A percentile compares a stretch with the other conserved stretches of the same genome.
Evolutionary conservation across 805 yeast species (phyloP).

Genomic region (Nakazawaea holstii): DNA sequence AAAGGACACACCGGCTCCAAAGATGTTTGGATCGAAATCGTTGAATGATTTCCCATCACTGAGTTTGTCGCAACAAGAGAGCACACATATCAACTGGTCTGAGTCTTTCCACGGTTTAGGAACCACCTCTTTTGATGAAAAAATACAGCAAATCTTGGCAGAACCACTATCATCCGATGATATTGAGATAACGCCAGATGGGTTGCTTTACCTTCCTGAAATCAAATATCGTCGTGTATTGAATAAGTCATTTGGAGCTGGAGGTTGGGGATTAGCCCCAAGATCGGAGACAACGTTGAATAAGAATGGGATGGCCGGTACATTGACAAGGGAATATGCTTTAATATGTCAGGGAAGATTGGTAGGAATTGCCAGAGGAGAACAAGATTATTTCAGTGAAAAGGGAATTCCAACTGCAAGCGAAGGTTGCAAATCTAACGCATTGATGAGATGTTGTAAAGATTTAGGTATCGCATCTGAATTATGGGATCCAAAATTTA

Average conservation of each 20-base stretch:
- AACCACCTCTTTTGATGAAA: constrained; percentile 61
- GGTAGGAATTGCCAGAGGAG: constrained; percentile 92
- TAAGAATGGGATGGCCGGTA: constrained; percentile 38
- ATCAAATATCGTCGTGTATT: constrained; percentile 89
- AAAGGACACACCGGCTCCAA: not conserved
- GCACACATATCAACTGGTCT: constrained; percentile 59
- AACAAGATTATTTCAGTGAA: constrained; percentile 85
- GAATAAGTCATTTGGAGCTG: constrained; percentile 93
- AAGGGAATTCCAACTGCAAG: constrained; percentile 90
- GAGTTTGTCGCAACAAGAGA: not conserved
- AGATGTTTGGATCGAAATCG: not conserved
- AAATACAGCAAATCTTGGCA: constrained; percentile 53
- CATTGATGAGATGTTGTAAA: constrained; percentile 96
- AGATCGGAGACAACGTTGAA: constrained; percentile 80
- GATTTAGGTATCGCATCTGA: constrained; percentile 96
- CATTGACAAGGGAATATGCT: constrained; percentile 85
- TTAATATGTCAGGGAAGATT: constrained; percentile 81
- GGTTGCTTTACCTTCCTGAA: constrained; percentile 86
- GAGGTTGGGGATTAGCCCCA: constrained; percentile 98
- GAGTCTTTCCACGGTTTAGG: constrained; percentile 86
- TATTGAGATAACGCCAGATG: constrained; percentile 94
- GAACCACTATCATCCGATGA: constrained; percentile 64
- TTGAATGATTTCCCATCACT: constrained; percentile 5
- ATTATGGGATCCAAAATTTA: constrained; percentile 94
- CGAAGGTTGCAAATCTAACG: constrained; percentile 96